Percentiles rank a stretch among this genome's conserved stretches.
Conservation (phyloP, 345 rosid genomes). For the Melaleuca quinquenervia region DNA sequence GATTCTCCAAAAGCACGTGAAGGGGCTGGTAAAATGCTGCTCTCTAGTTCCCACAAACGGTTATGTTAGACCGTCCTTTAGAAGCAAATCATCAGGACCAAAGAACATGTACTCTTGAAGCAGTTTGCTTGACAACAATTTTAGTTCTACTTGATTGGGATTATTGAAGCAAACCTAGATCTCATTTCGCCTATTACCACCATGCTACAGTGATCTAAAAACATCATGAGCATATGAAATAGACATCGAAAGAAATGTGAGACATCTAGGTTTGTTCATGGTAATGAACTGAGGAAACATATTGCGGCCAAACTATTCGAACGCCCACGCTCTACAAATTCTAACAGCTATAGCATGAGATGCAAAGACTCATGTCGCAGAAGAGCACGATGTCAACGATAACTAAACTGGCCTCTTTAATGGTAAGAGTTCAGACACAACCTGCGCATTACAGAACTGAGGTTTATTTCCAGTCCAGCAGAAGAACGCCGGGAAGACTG, state of each 20-base stretch:
- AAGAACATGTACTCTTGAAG: not conserved
- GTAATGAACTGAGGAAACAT: not conserved
- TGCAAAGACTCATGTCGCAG: not conserved
- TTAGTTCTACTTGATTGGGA: not conserved
- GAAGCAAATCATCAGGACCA: not conserved
- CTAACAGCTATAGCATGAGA: not conserved
- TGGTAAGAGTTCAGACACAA: not conserved
- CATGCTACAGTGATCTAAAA: not conserved
- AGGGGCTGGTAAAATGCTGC: not conserved
- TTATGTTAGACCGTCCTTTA: not conserved
- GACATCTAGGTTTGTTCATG: not conserved
- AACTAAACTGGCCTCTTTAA: not conserved
- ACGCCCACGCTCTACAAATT: not conserved
- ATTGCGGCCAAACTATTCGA: not conserved
- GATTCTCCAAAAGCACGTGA: not conserved
- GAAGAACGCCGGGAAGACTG: not conserved
- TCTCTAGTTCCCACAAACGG: not conserved
- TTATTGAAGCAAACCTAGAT: not conserved
- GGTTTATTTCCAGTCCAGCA: not conserved
- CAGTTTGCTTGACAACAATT: not conserved
- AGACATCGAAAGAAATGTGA: not conserved
- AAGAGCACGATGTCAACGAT: not conserved
- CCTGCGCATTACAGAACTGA: not conserved
- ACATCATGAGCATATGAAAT: not conserved
- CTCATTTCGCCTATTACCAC: not conserved